A percentile compares a stretch with the other conserved stretches of the same genome.
phyloP scores from a whole-genome alignment of 768 basidiomycete genomes.

The Rhodotorula sphaerocarpa region DNA sequence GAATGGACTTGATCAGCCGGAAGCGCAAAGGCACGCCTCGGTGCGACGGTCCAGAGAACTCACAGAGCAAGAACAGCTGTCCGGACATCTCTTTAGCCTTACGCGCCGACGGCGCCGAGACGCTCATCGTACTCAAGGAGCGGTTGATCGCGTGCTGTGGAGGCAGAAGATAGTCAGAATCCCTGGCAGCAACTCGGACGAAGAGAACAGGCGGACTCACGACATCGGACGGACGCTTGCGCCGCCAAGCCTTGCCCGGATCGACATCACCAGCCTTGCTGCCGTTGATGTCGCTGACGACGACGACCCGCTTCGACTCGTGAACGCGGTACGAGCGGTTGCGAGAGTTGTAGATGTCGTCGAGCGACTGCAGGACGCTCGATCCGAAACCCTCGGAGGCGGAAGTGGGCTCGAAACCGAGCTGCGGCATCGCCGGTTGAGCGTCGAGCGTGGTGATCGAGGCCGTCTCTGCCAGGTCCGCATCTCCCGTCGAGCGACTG shows the following conservation, averaged over 20 bases:
- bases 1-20: no score
- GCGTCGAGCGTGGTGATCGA: neutral
- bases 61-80: constrained; percentile 90
- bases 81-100: constrained; percentile 72
- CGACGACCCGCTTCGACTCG: constrained; percentile 66
- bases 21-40: constrained; percentile 30
- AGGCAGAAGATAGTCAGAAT: constrained; percentile 1
- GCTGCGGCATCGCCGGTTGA: constrained; percentile 22
- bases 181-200: neutral
- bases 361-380: constrained; percentile 44
- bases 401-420: constrained; percentile 34
- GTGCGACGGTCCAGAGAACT: constrained; percentile 32
- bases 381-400: constrained; percentile 15
- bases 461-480: constrained; percentile 45
- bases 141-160: constrained; percentile 16
- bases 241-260: constrained; percentile 71
- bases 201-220: constrained; percentile 47
- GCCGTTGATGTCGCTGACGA: constrained; percentile 66
- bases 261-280: constrained; percentile 73
- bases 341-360: constrained; percentile 46
- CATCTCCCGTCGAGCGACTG: constrained; percentile 73
- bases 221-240: constrained; percentile 89
- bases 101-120: constrained; percentile 68
- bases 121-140: constrained; percentile 69
- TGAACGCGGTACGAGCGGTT: constrained; percentile 71